phyloP scores from a whole-genome alignment of 2,329 filamentous ascomycete species.

The Talaromyces sp. region DNA sequence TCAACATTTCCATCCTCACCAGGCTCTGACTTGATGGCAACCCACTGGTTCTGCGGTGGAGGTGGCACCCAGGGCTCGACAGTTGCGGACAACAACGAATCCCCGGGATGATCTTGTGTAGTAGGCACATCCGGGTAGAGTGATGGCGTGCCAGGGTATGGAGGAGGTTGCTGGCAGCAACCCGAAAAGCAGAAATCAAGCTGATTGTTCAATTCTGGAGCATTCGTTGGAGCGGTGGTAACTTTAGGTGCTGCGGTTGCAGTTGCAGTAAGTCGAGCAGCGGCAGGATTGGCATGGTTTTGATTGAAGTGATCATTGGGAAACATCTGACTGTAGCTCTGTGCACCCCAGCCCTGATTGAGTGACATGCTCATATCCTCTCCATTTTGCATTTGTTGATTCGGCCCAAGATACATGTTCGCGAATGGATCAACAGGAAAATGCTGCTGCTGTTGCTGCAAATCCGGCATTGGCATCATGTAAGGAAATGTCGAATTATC shows the following conservation, averaged over 20 bases:
- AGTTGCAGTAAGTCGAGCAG: conserved; percentile 6
- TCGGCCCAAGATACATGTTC: not conserved
- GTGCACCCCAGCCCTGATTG: not conserved
- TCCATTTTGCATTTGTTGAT: not conserved
- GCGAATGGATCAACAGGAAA: conserved; percentile 1
- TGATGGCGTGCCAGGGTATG: not conserved
- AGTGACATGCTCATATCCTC: not conserved
- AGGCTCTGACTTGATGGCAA: conserved; percentile 26
- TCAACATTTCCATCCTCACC: conserved; percentile 18
- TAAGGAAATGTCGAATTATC: conserved; percentile 8
- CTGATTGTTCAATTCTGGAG: not conserved
- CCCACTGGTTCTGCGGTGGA: conserved; percentile 23
- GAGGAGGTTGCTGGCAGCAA: conserved; percentile 9
- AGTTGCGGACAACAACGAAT: conserved; percentile 8
- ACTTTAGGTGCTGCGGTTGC: not conserved
- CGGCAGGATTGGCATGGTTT: conserved; percentile 14
- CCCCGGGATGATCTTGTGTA: not conserved
- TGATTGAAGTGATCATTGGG: not conserved
- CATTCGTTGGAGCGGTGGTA: not conserved
- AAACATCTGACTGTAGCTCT: not conserved
- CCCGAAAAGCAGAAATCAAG: conserved; percentile 14
- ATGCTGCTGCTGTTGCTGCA: conserved; percentile 2
- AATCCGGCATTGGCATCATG: not conserved
- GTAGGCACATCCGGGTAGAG: conserved; percentile 4
- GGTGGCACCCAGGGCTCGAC: conserved; percentile 1